Conservation (phyloP, 495 filamentous ascomycete genomes). For the Terfezia claveryi region DNA sequence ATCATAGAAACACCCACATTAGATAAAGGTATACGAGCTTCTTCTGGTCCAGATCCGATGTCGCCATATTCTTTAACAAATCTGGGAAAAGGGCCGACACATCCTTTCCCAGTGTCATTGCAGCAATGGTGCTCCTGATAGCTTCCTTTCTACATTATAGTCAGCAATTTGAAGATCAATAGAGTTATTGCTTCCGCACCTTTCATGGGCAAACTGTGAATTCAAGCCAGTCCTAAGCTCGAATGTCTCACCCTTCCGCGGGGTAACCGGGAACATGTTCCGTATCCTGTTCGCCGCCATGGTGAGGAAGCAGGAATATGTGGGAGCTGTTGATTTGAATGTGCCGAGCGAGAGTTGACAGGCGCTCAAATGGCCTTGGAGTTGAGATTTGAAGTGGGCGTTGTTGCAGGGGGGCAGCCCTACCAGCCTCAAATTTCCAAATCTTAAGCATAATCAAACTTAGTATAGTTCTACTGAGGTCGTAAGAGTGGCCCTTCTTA, state of each 20-base stretch:
- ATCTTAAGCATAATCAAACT: too few species aligned
- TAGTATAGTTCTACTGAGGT: too few species aligned
- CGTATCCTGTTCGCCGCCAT: conserved; percentile 95
- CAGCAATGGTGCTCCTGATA: conserved; percentile 98
- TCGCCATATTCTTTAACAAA: conserved; percentile 97
- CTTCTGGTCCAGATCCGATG: conserved; percentile 88
- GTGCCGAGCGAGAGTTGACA: background rate
- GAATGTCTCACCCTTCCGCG: conserved; percentile 93
- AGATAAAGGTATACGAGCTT: conserved; percentile 98
- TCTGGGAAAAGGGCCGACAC: conserved; percentile 95
- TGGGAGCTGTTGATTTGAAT: conserved; percentile 1
- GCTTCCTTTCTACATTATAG: conserved; percentile 54
- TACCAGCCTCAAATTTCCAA: too few species aligned
- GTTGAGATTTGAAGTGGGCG: too few species aligned
- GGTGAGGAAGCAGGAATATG: conserved; percentile 18
- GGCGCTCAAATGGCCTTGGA: background rate
- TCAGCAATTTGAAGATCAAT: conserved; percentile 13
- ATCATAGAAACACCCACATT: conserved; percentile 39
- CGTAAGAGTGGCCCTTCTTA: too few species aligned
- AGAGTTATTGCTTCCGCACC: conserved; percentile 24
- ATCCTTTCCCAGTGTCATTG: conserved; percentile 97
- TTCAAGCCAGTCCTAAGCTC: conserved; percentile 92
- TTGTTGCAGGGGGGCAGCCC: too few species aligned
- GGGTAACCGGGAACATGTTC: conserved; percentile 66
- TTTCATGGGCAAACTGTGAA: conserved; percentile 97